phyloP scores from a whole-genome alignment of 2,329 filamentous ascomycete genomes.

The Colletotrichum tamarilloi region DNA sequence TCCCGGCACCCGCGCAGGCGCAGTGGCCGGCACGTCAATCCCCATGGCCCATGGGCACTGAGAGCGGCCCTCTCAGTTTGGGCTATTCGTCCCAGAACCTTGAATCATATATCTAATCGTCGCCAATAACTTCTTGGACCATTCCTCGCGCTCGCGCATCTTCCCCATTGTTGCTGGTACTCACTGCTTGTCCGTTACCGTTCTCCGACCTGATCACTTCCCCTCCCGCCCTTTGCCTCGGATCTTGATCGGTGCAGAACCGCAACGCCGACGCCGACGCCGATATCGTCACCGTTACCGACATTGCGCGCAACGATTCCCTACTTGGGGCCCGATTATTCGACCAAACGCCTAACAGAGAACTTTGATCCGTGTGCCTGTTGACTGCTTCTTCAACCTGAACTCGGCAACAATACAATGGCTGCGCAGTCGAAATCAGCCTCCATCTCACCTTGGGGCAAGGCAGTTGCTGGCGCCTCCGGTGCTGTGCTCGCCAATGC shows the following conservation, averaged over 20 bases:
- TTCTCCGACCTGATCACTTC: not conserved
- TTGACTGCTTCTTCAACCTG: not conserved
- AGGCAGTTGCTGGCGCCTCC: constrained; percentile 89
- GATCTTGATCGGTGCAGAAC: constrained; percentile 18
- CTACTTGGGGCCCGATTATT: not conserved
- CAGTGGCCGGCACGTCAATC: not conserved
- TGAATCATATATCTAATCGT: not conserved
- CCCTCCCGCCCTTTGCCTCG: not conserved
- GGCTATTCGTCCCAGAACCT: not conserved
- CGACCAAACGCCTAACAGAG: not conserved
- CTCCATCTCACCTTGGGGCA: constrained; percentile 88
- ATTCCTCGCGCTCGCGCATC: not conserved
- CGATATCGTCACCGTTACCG: constrained; percentile 39
- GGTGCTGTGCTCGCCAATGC: constrained; percentile 96
- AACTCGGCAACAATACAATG: constrained; percentile 48
- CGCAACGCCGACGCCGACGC: constrained; percentile 23
- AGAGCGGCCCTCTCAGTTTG: not conserved
- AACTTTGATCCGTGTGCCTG: not conserved
- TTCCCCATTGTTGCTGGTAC: not conserved
- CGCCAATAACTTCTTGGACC: not conserved
- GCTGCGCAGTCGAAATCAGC: constrained; percentile 71
- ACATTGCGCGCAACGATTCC: constrained; percentile 23
- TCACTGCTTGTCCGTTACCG: no score
- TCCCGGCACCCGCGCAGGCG: not conserved
- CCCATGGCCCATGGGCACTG: not conserved